Conservation (phyloP, 495 filamentous ascomycete species). For the Penicillium angulare region DNA sequence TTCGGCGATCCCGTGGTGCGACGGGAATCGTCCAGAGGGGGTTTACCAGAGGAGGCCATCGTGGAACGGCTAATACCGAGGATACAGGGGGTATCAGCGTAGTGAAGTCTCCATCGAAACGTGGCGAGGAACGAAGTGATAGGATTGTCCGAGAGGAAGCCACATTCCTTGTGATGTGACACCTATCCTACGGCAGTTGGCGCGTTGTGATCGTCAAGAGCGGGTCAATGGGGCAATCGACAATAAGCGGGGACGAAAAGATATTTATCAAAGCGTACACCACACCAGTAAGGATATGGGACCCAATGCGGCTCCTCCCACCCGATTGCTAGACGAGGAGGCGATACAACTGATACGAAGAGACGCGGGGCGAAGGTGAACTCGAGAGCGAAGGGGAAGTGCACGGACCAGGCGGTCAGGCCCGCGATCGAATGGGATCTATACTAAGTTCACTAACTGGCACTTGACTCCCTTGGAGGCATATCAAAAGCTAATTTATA, state of each 20-base stretch:
- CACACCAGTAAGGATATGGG: constrained; percentile 13
- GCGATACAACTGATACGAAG: constrained; percentile 21
- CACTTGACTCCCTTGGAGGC: neutral
- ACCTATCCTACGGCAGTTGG: constrained; percentile 12
- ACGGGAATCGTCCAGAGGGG: constrained; percentile 45
- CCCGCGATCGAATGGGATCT: constrained; percentile 16
- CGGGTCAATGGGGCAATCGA: constrained; percentile 24
- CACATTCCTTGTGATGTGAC: constrained; percentile 40
- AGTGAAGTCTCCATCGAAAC: constrained; percentile 45
- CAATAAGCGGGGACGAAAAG: constrained; percentile 5
- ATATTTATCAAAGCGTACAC: constrained; percentile 9
- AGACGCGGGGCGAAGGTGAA: constrained; percentile 31
- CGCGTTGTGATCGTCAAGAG: constrained; percentile 16
- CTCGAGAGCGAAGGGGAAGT: constrained; percentile 24
- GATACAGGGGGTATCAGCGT: constrained; percentile 35
- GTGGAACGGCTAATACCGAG: constrained; percentile 29
- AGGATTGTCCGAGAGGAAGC: constrained; percentile 33
- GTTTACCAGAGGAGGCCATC: constrained; percentile 46
- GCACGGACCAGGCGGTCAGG: constrained; percentile 34
- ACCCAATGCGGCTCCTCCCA: constrained; percentile 14
- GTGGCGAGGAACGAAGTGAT: constrained; percentile 27
- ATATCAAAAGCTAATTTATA: neutral
- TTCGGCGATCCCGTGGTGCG: constrained; percentile 56
- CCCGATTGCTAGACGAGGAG: constrained; percentile 15
- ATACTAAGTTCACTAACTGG: too few relatives aligned